Evolutionary conservation across 768 basidiomycete genomes (phyloP), one percentile per base, ranked within the genome.

Genomic region (Saitozyma podzolica): DNA sequence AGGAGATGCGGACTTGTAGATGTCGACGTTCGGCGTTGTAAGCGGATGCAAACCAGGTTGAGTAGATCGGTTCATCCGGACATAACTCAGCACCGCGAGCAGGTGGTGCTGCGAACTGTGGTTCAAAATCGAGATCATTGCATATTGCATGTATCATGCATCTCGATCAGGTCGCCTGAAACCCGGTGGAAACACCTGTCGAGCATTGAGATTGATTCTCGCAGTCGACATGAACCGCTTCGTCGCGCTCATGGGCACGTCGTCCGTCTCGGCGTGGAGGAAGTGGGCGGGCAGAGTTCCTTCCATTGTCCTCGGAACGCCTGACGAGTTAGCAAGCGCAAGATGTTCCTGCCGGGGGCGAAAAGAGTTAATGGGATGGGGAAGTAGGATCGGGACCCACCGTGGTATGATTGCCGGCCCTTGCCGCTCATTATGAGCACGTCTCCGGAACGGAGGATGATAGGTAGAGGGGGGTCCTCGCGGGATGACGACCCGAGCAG

Each of bases 401-500:
- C 95, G 69, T 99, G 95, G 76, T 90, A 98, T n/a, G 88, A 89
- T 43, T 92, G 82, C 58, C 94, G 84, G 68, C 92, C 82, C 9
- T 88, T 88, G 0, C 96, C 95, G 0, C 90, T 90, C 93, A 99
- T 96, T 71, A 97, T 86, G 19, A 96, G 82, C 0, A 89, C 86
- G 74, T 99, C 96, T 3, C 95, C 95, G 0, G 91, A 93, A 17
- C 92, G 87, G 2, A 99, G 83, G 19, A 97, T 83, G 62, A 99
- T 87, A 0, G 94, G 86, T 13, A 86, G 80, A 3, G 95, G 95
- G 17, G 86, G 83, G 0, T 81, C 82, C 56, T 94, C 88, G 58
- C 94, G 85, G 9, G 91, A 90, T 10, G 84, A 78, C 1, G 90
- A 88, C 1, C 95, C 95, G 17, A 96, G 89, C 43, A 99, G 86